Evolutionary conservation across 352 stramenopile genomes (phyloP).

Genomic region (Globisporangium iwayamae): DNA sequence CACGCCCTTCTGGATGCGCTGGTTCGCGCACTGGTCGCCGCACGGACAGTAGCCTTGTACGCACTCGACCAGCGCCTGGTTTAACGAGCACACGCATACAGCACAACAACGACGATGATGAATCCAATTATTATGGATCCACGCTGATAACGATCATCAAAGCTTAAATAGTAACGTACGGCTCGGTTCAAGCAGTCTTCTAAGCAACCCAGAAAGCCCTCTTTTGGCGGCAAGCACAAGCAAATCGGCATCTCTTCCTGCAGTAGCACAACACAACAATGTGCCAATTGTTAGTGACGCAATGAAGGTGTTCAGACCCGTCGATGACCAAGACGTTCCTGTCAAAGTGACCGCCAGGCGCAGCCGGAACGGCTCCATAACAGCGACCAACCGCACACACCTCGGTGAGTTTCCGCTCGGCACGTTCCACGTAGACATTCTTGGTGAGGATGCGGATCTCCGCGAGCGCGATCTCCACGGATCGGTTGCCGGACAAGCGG

Average conservation of each 20-base stretch:
- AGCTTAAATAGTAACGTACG: slow-evolving; percentile 21
- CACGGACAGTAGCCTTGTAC: slow-evolving; percentile 55
- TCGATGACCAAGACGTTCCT: too few species aligned
- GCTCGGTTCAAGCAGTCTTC: slow-evolving; percentile 78
- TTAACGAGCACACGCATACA: too few species aligned
- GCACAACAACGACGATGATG: background rate
- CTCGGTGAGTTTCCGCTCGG: slow-evolving; percentile 44
- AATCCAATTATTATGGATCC: background rate
- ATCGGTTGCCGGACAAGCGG: slow-evolving; percentile 59
- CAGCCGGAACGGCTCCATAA: background rate
- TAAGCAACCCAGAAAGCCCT: slow-evolving; percentile 47
- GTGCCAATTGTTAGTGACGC: background rate
- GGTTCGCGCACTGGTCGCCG: slow-evolving; percentile 65
- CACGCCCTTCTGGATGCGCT: slow-evolving; percentile 61
- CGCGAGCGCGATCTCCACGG: slow-evolving; percentile 61
- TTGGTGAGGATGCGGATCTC: slow-evolving; percentile 66
- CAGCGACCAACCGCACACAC: slow-evolving; percentile 18
- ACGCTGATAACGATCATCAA: too few species aligned
- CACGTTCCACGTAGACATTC: slow-evolving; percentile 75
- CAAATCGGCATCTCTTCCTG: slow-evolving; percentile 75
- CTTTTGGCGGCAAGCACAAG: slow-evolving; percentile 36
- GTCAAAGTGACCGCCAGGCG: background rate
- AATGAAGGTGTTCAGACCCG: background rate
- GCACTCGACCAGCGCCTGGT: slow-evolving; percentile 66
- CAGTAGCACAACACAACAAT: slow-evolving; percentile 1